Percentiles rank a stretch among this genome's conserved stretches.
Evolutionary conservation across 2,329 filamentous ascomycete genomes (phyloP).

Genomic region (Pseudocercospora pini-densiflorae): DNA sequence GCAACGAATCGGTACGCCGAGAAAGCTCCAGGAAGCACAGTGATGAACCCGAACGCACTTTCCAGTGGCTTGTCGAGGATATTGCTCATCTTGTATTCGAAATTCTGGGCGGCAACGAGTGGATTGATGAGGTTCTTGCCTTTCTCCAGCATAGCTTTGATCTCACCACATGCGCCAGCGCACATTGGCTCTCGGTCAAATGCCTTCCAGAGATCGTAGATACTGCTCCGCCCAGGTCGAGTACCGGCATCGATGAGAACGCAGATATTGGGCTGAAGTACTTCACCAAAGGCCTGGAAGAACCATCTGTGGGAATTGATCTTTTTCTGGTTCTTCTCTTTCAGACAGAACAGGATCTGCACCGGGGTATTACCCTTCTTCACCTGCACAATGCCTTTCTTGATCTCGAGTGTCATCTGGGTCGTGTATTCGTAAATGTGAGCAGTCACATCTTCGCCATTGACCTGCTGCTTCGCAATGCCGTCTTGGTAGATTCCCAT

Average conservation of each 20-base stretch:
- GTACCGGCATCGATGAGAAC: conserved; percentile 96
- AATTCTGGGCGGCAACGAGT: conserved; percentile 94
- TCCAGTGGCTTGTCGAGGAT: conserved; percentile 98
- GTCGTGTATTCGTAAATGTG: conserved; percentile 96
- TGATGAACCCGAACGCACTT: conserved; percentile 97
- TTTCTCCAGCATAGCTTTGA: conserved; percentile 93
- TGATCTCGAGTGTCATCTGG: conserved; percentile 84
- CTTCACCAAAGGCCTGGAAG: conserved; percentile 92
- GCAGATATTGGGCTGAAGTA: conserved; percentile 94
- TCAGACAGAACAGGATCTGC: conserved; percentile 96
- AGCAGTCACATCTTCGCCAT: conserved; percentile 92
- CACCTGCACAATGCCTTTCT: conserved; percentile 84
- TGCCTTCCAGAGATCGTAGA: conserved; percentile 98
- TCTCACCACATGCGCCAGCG: conserved; percentile 95
- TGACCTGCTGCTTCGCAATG: conserved; percentile 98
- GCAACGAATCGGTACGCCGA: conserved; percentile 97
- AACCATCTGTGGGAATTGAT: conserved; percentile 99
- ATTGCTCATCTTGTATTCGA: conserved; percentile 99
- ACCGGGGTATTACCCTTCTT: conserved; percentile 86
- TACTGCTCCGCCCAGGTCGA: conserved; percentile 88
- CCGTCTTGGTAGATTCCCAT: conserved; percentile 98
- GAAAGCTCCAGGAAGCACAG: conserved; percentile 93
- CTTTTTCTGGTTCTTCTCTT: conserved; percentile 99
- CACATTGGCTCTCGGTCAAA: conserved; percentile 99
- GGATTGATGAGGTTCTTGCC: conserved; percentile 92